phyloP scores from a whole-genome alignment of 257 asterid genomes.

The Solanum lignicaule region DNA sequence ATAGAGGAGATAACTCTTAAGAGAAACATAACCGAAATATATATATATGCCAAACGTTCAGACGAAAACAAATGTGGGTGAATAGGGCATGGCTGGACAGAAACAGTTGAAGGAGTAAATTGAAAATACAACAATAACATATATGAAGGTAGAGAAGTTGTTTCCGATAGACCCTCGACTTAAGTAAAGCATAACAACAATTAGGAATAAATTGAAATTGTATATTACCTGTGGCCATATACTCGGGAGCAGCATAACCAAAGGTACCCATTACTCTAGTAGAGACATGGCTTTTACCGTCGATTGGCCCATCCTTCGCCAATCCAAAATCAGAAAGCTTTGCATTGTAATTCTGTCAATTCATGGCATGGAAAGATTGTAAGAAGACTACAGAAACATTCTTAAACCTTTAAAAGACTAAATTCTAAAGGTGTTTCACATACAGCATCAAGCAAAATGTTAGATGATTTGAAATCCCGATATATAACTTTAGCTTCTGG shows the following conservation, averaged over 20 bases:
- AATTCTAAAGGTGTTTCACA: neutral
- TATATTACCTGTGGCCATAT: slow-evolving; percentile 30
- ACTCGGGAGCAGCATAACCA: slow-evolving; percentile 43
- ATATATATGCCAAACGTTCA: neutral
- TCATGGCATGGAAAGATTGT: neutral
- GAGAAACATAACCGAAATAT: neutral
- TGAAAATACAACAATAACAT: neutral
- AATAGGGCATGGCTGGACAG: neutral
- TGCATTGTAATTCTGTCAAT: slow-evolving; percentile 26
- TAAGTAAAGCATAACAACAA: neutral
- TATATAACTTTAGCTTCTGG: slow-evolving; percentile 38
- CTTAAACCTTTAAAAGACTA: neutral
- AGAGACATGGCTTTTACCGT: slow-evolving; percentile 33
- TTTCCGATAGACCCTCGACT: neutral
- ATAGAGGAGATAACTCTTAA: neutral
- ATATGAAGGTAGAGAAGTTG: neutral
- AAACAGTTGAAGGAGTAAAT: neutral
- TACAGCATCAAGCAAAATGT: slow-evolving; percentile 35
- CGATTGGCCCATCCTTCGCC: slow-evolving; percentile 37
- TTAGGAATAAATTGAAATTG: neutral
- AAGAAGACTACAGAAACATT: neutral
- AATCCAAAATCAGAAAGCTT: slow-evolving; percentile 41
- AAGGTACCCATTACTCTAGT: slow-evolving; percentile 40
- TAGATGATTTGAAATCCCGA: slow-evolving; percentile 37
- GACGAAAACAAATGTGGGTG: neutral